Evolutionary conservation across 345 rosid genomes (phyloP).

Genomic region (Eucalyptus albens): DNA sequence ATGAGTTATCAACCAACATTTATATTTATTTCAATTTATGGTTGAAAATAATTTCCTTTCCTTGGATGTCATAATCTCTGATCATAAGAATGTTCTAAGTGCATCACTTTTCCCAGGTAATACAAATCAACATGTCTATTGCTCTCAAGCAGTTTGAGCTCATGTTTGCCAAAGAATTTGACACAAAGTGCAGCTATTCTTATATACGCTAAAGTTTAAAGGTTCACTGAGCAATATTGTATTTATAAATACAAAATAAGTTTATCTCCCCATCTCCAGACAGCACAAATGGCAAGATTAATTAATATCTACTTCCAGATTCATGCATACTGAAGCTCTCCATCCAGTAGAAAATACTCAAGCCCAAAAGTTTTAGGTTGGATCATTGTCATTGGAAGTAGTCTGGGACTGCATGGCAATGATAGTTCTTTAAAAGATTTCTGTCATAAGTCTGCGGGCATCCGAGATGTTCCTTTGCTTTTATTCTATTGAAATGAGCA

Average conservation of each 20-base stretch:
- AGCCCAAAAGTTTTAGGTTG: not conserved
- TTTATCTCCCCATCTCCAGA: not conserved
- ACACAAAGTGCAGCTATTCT: not conserved
- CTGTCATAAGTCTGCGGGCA: not conserved
- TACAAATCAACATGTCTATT: not conserved
- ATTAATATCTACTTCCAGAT: not conserved
- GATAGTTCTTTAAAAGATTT: not conserved
- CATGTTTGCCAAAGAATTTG: not conserved
- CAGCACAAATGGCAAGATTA: not conserved
- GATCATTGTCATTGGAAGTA: not conserved
- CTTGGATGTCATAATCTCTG: not conserved
- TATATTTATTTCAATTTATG: not conserved
- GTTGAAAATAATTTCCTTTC: not conserved
- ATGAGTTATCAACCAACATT: not conserved
- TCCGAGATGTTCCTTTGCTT: not conserved
- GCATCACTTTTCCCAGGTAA: not conserved
- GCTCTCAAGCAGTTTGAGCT: not conserved
- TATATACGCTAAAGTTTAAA: not conserved
- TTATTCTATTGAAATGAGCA: not conserved
- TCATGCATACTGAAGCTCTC: not conserved
- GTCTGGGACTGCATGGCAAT: not conserved
- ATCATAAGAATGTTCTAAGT: not conserved
- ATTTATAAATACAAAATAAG: not conserved
- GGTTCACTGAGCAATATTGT: not conserved
- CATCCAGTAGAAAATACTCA: not conserved